Evolutionary conservation across 805 yeast genomes (phyloP).

Genomic region (Saturnispora bothae): DNA sequence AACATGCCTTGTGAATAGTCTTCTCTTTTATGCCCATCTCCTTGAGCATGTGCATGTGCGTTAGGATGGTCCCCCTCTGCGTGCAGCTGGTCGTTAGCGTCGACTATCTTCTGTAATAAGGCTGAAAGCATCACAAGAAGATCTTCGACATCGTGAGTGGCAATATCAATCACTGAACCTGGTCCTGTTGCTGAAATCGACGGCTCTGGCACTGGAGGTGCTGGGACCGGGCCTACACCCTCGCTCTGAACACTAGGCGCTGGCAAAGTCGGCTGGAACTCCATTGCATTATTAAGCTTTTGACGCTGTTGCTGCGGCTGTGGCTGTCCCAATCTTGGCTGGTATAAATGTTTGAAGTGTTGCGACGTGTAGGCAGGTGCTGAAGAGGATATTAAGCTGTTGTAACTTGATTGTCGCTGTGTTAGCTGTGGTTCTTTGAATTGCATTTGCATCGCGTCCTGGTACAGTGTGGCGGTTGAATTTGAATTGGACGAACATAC

Average conservation of each 20-base stretch:
- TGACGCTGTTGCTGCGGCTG: conserved; percentile 13
- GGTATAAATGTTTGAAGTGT: conserved; percentile 7
- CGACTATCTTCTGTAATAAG: conserved; percentile 74
- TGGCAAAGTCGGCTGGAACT: no score
- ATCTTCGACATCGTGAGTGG: conserved; percentile 72
- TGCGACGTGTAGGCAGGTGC: no score
- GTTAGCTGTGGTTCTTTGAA: no score
- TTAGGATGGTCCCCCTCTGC: conserved; percentile 27
- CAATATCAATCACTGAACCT: conserved; percentile 42
- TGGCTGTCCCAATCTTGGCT: neutral
- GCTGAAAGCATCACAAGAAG: conserved; percentile 78
- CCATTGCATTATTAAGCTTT: no score
- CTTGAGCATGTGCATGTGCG: conserved; percentile 5
- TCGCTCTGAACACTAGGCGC: no score
- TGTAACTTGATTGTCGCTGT: no score
- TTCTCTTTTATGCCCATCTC: conserved; percentile 12
- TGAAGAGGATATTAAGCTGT: no score
- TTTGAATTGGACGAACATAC: no score
- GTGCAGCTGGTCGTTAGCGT: conserved; percentile 77
- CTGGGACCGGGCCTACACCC: conserved; percentile 51
- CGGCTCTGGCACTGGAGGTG: conserved; percentile 37
- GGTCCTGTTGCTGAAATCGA: neutral
- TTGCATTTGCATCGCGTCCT: no score
- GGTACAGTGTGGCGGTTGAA: no score
- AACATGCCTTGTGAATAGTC: conserved; percentile 13